These are phyloP conservation scores for Leccinum ochraceum DNA, from an alignment of 768 basidiomycete species.

Conservation along the genomic window DNA sequence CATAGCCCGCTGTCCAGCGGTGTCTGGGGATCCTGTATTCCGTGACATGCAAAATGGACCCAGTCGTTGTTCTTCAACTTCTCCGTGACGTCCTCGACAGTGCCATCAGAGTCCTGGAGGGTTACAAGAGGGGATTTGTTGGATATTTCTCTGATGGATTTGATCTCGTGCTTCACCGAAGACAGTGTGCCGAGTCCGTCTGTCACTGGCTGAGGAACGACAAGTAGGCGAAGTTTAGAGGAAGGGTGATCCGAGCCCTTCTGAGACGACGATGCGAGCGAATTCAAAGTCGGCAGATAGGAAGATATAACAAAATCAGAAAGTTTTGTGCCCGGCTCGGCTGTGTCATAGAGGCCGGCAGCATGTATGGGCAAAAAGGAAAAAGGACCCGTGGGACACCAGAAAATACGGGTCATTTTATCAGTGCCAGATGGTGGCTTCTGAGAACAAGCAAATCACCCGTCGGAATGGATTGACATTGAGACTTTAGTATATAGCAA, in stretches of 20 bases:
- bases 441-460: not conserved
- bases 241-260: not conserved
- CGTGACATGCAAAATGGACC: not conserved
- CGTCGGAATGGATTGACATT: not conserved
- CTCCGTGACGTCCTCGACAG: not conserved
- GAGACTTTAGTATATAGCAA: not conserved
- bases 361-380: not conserved
- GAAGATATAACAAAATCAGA: not conserved
- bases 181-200: not conserved
- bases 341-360: not conserved
- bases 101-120: not conserved
- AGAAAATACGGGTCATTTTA: not conserved
- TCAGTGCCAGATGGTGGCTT: not conserved
- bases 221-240: not conserved
- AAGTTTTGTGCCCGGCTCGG: not conserved
- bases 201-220: not conserved
- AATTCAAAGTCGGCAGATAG: not conserved
- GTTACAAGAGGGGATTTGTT: not conserved
- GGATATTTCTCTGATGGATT: not conserved
- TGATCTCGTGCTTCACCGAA: not conserved
- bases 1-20: not conserved
- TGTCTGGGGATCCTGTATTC: not conserved
- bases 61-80: not conserved
- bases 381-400: not conserved
- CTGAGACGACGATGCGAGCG: not conserved